These are phyloP conservation scores for Immersiella caudata DNA, from an alignment of 495 filamentous ascomycete species.

Conservation along the genomic window DNA sequence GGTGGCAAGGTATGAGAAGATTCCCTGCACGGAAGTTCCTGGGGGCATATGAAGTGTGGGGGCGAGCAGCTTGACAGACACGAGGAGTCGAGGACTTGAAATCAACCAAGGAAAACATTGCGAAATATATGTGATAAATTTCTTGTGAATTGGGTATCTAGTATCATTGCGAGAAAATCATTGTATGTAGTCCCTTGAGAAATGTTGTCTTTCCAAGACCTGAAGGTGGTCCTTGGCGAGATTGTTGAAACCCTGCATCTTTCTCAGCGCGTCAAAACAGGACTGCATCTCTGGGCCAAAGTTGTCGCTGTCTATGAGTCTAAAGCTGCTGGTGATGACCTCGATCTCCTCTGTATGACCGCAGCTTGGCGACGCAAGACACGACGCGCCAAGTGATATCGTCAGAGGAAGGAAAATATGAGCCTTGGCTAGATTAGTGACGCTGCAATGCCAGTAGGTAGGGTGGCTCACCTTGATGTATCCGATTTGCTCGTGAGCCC, in stretches of 20 bases:
- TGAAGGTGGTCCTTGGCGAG: conserved; percentile 32
- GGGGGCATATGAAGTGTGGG: no score
- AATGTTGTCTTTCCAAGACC: conserved; percentile 27
- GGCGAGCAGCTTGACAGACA: no score
- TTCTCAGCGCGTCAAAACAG: conserved; percentile 33
- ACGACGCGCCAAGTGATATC: conserved; percentile 29
- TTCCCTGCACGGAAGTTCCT: no score
- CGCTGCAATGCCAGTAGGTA: background rate
- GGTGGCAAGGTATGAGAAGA: no score
- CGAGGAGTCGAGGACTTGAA: no score
- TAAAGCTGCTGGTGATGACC: background rate
- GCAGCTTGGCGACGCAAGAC: conserved; percentile 20
- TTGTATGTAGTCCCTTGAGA: conserved; percentile 6
- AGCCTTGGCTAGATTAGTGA: conserved; percentile 18
- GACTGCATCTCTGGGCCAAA: conserved; percentile 20
- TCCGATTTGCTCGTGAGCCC: conserved; percentile 46
- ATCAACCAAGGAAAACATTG: no score
- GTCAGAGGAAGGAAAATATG: conserved; percentile 36
- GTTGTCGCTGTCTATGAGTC: conserved; percentile 10
- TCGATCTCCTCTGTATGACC: conserved; percentile 3
- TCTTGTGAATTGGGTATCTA: conserved; percentile 2
- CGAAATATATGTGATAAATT: no score
- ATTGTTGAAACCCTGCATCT: conserved; percentile 36
- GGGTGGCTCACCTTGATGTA: conserved; percentile 45
- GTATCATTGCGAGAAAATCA: background rate